Percentiles rank a stretch among this genome's conserved stretches.
Evolutionary conservation across 2,329 filamentous ascomycete species (phyloP).

Genomic region (Pestalotiopsis sp.): DNA sequence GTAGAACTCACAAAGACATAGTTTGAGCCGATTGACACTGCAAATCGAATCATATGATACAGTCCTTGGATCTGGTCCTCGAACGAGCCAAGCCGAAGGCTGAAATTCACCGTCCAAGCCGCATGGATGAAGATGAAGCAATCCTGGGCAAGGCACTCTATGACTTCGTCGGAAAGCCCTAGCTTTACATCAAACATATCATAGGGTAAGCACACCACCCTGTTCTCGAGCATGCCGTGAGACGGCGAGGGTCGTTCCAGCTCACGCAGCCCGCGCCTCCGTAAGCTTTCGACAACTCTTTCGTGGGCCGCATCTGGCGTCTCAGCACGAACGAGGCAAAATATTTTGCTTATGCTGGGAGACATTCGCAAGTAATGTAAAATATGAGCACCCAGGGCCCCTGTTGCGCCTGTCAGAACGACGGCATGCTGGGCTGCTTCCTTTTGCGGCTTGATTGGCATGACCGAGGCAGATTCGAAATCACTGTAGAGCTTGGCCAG

Average conservation of each 20-base stretch:
- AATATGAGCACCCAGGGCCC: constrained; percentile 49
- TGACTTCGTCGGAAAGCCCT: constrained; percentile 44
- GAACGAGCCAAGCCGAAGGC: constrained; percentile 56
- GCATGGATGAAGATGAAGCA: constrained; percentile 60
- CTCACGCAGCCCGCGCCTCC: constrained; percentile 24
- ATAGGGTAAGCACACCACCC: constrained; percentile 48
- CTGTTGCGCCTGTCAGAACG: constrained; percentile 29
- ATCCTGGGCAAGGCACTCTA: constrained; percentile 40
- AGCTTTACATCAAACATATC: constrained; percentile 48
- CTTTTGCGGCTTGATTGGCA: background rate
- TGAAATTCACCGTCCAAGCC: constrained; percentile 69
- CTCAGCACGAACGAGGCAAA: constrained; percentile 57
- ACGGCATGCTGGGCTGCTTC: constrained; percentile 16
- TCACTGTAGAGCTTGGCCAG: constrained; percentile 29
- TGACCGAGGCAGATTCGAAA: constrained; percentile 16
- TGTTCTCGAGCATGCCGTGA: constrained; percentile 23
- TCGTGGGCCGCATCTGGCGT: constrained; percentile 40
- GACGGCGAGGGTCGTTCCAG: background rate
- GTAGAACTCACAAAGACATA: constrained; percentile 30
- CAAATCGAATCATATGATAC: constrained; percentile 48
- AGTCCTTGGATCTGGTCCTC: constrained; percentile 52
- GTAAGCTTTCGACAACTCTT: constrained; percentile 46
- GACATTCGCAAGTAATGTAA: constrained; percentile 43
- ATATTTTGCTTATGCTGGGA: constrained; percentile 43
- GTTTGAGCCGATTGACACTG: constrained; percentile 19